Evolutionary conservation across 495 filamentous ascomycete species (phyloP), one percentile per base, ranked within the genome.

Genomic region (Podospora fimiseda): DNA sequence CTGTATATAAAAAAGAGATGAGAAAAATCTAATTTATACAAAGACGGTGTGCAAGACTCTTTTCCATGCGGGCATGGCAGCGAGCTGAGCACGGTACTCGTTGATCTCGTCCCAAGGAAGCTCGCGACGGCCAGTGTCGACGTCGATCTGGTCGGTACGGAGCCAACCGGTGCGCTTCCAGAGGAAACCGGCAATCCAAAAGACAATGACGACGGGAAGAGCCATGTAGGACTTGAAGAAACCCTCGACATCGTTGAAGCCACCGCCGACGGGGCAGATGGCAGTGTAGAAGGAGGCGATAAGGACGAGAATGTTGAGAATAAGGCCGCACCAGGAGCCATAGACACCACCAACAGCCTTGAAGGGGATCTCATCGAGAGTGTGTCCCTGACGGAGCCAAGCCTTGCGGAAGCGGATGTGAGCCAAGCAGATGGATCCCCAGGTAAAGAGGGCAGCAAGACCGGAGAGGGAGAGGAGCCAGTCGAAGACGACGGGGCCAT

Each of bases 181-280:
- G 36, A 71, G 15, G 58, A 71, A 84, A 21, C 80, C 82, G 47
- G 61, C 57, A 53, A 95, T 60, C 64, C 89, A 97, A 65, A 81
- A 92, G 21, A 77, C 43, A 3, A 96, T 60, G 50, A 96, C 87
- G 53, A 97, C 80, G 1, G 93, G 93, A 0, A 83, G 79, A 16
- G 89, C 89, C 8, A 96, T 77, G 66, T 93, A 98, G 27, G 74
- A 77, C 21, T 74, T 66, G 74, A 97, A 96, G 75, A 93, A 96
- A 58, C 61, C 66, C 1, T 61, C 70, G 53, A 59, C 82, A 81
- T 23, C 78, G 85, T 66, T 66, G 55, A 56, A 58, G 20, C 66
- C 66, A 15, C 57, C 60, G 15, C 61, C 58, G 44, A 75, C 58
- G 37, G 77, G 74, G 44, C 69, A 76, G 47, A 80, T 62, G 37